Percentiles rank a stretch among this genome's conserved stretches.
Evolutionary conservation across 73 alveolate genomes (phyloP).

Genomic region (Tetrahymena thermophila): DNA sequence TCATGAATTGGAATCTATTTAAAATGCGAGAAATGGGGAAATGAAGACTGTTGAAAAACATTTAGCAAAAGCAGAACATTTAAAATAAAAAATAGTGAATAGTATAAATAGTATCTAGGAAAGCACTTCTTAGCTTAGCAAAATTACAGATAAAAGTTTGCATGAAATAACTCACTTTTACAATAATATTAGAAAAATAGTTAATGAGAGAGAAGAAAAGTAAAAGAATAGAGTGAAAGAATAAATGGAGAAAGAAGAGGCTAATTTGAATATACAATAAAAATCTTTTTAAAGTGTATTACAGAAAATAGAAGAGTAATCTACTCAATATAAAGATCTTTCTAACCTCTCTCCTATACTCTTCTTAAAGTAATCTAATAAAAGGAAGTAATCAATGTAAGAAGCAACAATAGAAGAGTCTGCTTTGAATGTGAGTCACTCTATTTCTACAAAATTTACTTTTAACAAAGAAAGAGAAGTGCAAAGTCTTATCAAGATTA

Average conservation of each 20-base stretch:
- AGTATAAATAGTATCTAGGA: background rate
- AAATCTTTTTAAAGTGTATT: background rate
- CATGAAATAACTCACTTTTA: background rate
- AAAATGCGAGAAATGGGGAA: background rate
- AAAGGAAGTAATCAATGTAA: background rate
- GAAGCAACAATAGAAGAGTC: background rate
- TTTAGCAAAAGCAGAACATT: background rate
- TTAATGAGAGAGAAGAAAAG: background rate
- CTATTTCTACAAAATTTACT: background rate
- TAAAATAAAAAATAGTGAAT: background rate
- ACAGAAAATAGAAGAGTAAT: background rate
- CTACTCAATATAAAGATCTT: background rate
- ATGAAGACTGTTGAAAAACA: background rate
- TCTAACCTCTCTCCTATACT: background rate
- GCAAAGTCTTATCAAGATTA: background rate
- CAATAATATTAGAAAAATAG: background rate
- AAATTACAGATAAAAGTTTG: background rate
- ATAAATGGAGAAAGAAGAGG: background rate
- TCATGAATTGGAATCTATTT: constrained; percentile 31
- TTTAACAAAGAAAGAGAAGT: background rate
- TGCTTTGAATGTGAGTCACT: background rate
- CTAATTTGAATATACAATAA: background rate
- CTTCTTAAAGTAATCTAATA: background rate
- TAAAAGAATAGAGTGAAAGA: background rate
- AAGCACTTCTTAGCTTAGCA: background rate